A percentile compares a stretch with the other conserved stretches of the same genome.
These are phyloP conservation scores for Prorocentrum cordatum DNA, from an alignment of 169 alveolate genomes.

Conservation along the genomic window DNA sequence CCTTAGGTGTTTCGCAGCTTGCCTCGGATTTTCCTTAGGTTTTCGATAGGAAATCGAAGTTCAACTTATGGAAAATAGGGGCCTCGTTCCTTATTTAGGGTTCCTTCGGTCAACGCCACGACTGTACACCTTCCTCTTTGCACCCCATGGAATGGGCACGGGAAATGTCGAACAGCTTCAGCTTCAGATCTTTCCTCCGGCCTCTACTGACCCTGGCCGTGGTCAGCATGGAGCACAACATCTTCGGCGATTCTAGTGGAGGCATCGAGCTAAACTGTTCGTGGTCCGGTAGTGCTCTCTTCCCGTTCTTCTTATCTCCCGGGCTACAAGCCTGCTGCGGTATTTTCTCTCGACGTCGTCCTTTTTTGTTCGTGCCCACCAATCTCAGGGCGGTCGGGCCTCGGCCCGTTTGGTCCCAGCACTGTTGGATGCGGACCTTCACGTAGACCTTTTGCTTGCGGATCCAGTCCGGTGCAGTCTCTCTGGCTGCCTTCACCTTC, in stretches of 20 bases:
- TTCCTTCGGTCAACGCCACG: too few relatives aligned
- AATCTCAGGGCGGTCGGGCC: background rate
- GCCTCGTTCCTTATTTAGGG: too few relatives aligned
- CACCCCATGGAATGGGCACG: background rate
- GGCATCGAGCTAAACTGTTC: background rate
- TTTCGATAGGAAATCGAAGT: too few relatives aligned
- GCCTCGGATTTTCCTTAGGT: too few relatives aligned
- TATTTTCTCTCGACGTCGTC: background rate
- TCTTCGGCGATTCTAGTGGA: background rate
- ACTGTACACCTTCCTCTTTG: background rate
- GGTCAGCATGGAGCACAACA: background rate
- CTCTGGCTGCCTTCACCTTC: background rate
- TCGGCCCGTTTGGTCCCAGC: background rate
- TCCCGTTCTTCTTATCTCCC: background rate
- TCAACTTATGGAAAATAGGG: too few relatives aligned
- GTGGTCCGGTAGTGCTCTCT: conserved; percentile 3
- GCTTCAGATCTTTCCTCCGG: background rate
- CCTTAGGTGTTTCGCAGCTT: too few relatives aligned
- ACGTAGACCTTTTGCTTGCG: background rate
- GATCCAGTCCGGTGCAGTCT: background rate
- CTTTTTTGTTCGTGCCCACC: conserved; percentile 24
- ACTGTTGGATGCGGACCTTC: background rate
- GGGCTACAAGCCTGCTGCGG: background rate
- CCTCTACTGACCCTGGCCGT: background rate
- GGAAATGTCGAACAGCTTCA: background rate